phyloP scores from a whole-genome alignment of 495 filamentous ascomycete species.

The Hypoxylon intermedium region DNA sequence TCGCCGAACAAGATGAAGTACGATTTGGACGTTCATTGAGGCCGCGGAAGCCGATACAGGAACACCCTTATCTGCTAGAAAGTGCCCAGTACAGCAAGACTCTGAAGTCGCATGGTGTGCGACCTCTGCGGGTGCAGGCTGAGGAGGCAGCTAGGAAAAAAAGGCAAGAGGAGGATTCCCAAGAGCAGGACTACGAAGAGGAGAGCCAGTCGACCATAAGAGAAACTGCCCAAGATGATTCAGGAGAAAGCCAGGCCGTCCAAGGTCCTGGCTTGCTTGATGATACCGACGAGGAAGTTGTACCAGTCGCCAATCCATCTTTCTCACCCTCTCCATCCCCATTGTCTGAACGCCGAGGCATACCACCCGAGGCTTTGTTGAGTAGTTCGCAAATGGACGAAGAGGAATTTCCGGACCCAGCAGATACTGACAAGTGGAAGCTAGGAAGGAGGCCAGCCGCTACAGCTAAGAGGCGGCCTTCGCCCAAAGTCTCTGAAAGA shows the following conservation, averaged over 20 bases:
- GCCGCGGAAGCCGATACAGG: slow-evolving; percentile 75
- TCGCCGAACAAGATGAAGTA: slow-evolving; percentile 23
- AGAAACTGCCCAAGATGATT: slow-evolving; percentile 24
- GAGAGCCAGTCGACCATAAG: slow-evolving; percentile 53
- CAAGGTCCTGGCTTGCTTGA: slow-evolving; percentile 29
- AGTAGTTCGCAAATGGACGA: slow-evolving; percentile 39
- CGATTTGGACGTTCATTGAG: slow-evolving; percentile 59
- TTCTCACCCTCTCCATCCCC: no score
- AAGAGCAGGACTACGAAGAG: slow-evolving; percentile 59
- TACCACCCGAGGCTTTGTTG: neutral
- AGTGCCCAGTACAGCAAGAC: slow-evolving; percentile 67
- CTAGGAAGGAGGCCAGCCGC: slow-evolving; percentile 5
- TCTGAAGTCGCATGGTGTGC: slow-evolving; percentile 67
- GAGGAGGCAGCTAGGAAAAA: slow-evolving; percentile 41
- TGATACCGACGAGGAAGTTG: slow-evolving; percentile 38
- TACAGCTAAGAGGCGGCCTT: slow-evolving; percentile 32
- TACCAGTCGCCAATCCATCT: slow-evolving; percentile 9
- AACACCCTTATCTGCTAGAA: slow-evolving; percentile 75
- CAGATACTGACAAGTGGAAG: slow-evolving; percentile 42
- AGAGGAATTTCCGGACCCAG: slow-evolving; percentile 42
- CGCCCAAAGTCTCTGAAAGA: slow-evolving; percentile 32
- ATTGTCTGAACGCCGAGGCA: slow-evolving; percentile 14
- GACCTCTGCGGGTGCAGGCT: slow-evolving; percentile 62
- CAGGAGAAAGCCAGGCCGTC: slow-evolving; percentile 40
- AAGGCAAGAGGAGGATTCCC: slow-evolving; percentile 52